These are phyloP conservation scores for Cryptosporidium andersoni DNA, from an alignment of 169 alveolate species.

Conservation along the genomic window DNA sequence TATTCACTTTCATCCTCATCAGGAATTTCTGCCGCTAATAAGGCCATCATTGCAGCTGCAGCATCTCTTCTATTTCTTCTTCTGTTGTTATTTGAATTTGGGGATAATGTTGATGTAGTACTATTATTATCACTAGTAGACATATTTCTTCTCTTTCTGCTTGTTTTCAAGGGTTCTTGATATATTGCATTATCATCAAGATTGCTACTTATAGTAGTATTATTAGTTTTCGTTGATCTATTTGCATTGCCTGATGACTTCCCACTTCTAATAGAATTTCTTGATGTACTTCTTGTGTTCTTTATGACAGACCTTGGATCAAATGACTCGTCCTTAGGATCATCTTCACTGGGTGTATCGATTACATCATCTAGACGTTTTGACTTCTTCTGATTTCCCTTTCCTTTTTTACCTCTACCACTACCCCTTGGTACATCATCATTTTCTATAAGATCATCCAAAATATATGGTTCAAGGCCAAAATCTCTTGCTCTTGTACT, in stretches of 20 bases:
- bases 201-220: slow-evolving; percentile 6
- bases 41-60: slow-evolving; percentile 70
- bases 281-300: slow-evolving; percentile 17
- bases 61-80: slow-evolving; percentile 70
- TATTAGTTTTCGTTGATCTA: not conserved
- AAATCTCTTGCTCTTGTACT: slow-evolving; percentile 58
- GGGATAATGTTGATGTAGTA: not conserved
- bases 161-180: not conserved
- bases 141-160: slow-evolving; percentile 20
- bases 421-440: slow-evolving; percentile 1
- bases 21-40: slow-evolving; percentile 66
- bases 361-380: slow-evolving; percentile 2
- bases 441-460: slow-evolving; percentile 31
- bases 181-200: not conserved
- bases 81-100: slow-evolving; percentile 11
- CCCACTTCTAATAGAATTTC: not conserved
- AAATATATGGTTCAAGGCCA: slow-evolving; percentile 30
- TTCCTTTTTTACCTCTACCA: slow-evolving; percentile 25
- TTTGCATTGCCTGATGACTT: not conserved
- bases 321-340: slow-evolving; percentile 54
- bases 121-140: not conserved
- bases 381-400: slow-evolving; percentile 18
- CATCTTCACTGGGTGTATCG: slow-evolving; percentile 39
- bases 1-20: slow-evolving; percentile 47
- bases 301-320: slow-evolving; percentile 19